Percentiles rank a stretch among this genome's conserved stretches.
Evolutionary conservation across 2,329 filamentous ascomycete genomes (phyloP).

Genomic region (Amauroascus verrucosus): DNA sequence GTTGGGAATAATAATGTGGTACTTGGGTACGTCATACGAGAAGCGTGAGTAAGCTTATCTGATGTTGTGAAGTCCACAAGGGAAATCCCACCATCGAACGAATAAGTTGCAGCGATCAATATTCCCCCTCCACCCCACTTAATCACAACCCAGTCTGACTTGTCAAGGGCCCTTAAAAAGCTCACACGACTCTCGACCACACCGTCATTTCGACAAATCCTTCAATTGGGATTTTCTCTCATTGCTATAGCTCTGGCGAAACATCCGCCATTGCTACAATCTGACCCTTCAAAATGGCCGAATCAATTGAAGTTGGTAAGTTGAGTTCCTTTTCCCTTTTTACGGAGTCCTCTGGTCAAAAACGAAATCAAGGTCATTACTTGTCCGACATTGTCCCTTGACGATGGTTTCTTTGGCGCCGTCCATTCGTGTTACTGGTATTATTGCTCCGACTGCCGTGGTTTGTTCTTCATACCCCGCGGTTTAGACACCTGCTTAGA

Average conservation of each 20-base stretch:
- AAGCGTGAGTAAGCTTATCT: too few species aligned
- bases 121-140: conserved; percentile 1
- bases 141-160: neutral
- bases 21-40: too few species aligned
- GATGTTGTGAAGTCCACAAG: too few species aligned
- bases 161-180: neutral
- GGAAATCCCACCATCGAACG: too few species aligned
- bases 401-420: neutral
- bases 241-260: conserved; percentile 8
- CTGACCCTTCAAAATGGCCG: conserved; percentile 15
- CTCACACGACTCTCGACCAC: conserved; percentile 8
- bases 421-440: too few species aligned
- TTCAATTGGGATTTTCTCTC: neutral
- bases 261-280: conserved; percentile 1
- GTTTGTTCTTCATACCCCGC: neutral
- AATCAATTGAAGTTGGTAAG: conserved; percentile 18
- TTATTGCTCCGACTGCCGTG: too few species aligned
- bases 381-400: neutral
- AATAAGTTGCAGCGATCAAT: too few species aligned
- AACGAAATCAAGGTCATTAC: neutral
- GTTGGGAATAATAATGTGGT: too few species aligned
- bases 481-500: neutral
- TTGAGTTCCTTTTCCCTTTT: conserved; percentile 4
- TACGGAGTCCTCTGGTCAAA: neutral
- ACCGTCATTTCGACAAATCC: neutral